Base-by-base conservation (phyloP, 164 flowering plant genomes). In the Vitis cinerea region DNA sequence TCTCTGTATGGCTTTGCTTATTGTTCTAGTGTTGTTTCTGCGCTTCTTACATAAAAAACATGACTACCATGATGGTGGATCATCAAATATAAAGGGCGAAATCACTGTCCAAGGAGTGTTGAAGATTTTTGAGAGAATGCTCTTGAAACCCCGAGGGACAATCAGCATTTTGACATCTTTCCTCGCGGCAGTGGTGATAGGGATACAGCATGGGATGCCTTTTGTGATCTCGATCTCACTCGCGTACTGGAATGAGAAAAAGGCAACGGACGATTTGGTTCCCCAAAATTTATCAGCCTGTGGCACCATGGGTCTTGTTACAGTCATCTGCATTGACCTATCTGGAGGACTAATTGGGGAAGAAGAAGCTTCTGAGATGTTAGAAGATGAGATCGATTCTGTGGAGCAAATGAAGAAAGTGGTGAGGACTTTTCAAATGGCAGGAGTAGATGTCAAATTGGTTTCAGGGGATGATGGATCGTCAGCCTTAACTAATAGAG, bases 131-230 rank as follows among this genome's bases (percentile, higher is more conserved):
- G 44, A 37, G 59, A 64, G 60, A 27, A 37, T 80, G 49, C 7
- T 72, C 27, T 57, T 57, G 50, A 71, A 58, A 64, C 62, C 70
- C 37, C 64, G 47, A 19, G 75, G 76, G 17, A 69, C 1, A 4
- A 51, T 58, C 59, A 69, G 61, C 29, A 58, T 54, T n/a, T 54
- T 77, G 53, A 29, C 63, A 23, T 59, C 61, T 48, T 10, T 30
- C 2, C 65, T 80, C 14, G 27, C 65, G 3, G 61, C 67, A 2
- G 27, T 60, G 27, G 52, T 75, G 49, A 23, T 77, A 58, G 74
- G 77, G 10, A 48, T 77, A 31, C 73, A 52, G 50, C 76, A 78
- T 30, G 77, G 71, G 8, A 60, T 72, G 70, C 70, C 78, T 15
- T 63, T 77, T 17, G 71, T 62, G 14, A 27, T 76, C 56, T 61